Percentiles rank a stretch among this genome's conserved stretches.
Evolutionary conservation across 2,329 filamentous ascomycete species (phyloP).

Genomic region (Trichoderma sp.): DNA sequence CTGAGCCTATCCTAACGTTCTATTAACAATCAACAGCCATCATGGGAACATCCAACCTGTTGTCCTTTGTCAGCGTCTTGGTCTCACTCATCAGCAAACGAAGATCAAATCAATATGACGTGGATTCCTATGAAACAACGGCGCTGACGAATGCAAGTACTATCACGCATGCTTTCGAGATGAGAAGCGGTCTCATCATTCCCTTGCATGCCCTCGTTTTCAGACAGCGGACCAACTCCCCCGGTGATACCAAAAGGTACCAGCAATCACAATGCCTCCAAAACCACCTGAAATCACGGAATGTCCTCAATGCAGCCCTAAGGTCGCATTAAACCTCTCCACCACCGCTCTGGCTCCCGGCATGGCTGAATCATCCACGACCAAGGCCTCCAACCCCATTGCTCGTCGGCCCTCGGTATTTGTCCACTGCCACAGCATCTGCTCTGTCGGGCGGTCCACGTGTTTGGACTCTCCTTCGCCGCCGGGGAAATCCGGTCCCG

Average conservation of each 20-base stretch:
- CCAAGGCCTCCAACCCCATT: conserved; percentile 50
- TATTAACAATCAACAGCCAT: background rate
- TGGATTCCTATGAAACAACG: background rate
- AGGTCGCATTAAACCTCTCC: conserved; percentile 47
- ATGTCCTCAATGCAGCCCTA: conserved; percentile 43
- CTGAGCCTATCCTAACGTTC: background rate
- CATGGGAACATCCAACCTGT: background rate
- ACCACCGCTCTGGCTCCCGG: conserved; percentile 44
- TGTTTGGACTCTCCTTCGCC: conserved; percentile 67
- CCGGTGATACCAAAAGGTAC: background rate
- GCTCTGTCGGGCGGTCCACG: conserved; percentile 49
- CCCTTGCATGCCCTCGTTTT: background rate
- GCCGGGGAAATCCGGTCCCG: conserved; percentile 71
- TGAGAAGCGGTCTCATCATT: background rate
- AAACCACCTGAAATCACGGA: background rate
- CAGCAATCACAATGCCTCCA: background rate
- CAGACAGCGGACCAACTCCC: background rate
- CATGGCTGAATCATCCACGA: conserved; percentile 34
- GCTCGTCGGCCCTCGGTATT: conserved; percentile 44
- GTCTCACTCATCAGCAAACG: conserved; percentile 1
- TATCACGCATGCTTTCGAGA: conserved; percentile 1
- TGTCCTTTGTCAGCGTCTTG: too few relatives aligned
- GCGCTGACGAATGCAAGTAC: background rate
- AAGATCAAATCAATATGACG: background rate
- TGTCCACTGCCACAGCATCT: conserved; percentile 41